Percentiles rank a stretch among this genome's conserved stretches.
phyloP scores from a whole-genome alignment of 177 flowering plant species.

The Vitis hybrid region DNA sequence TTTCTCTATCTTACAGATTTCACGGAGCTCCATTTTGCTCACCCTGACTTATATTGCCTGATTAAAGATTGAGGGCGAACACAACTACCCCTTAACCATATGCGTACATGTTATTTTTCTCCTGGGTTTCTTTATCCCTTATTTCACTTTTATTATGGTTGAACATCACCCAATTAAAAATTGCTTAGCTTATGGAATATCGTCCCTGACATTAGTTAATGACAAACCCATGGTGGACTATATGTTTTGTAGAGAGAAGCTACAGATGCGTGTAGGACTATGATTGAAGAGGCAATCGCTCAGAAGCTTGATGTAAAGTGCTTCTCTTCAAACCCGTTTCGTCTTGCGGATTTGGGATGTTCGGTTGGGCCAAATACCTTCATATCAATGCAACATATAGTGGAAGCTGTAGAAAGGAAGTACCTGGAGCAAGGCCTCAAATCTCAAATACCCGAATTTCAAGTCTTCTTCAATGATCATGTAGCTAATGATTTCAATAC shows the following conservation, averaged over 20 bases:
- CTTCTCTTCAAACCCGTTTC: conserved; percentile 9
- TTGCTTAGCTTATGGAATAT: too few relatives aligned
- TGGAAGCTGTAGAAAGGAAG: conserved; percentile 30
- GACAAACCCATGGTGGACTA: too few relatives aligned
- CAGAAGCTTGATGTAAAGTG: conserved; percentile 22
- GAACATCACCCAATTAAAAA: too few relatives aligned
- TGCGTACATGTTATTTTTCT: too few relatives aligned
- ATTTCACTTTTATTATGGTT: too few relatives aligned
- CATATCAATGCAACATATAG: conserved; percentile 21
- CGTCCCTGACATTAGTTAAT: too few relatives aligned
- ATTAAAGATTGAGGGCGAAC: too few relatives aligned
- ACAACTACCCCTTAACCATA: too few relatives aligned
- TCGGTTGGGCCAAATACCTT: conserved; percentile 57
- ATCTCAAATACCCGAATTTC: conserved; percentile 10
- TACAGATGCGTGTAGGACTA: neutral
- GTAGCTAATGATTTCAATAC: conserved; percentile 44
- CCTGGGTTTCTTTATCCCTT: too few relatives aligned
- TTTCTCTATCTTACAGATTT: neutral
- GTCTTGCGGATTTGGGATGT: conserved; percentile 51
- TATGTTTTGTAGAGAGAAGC: conserved; percentile 17
- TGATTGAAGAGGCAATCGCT: conserved; percentile 20
- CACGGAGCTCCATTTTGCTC: too few relatives aligned
- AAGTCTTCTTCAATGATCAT: conserved; percentile 36
- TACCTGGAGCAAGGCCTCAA: conserved; percentile 4
- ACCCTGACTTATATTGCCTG: too few relatives aligned